phyloP scores from a whole-genome alignment of 352 stramenopile species.

The Blastocystis sp. region DNA sequence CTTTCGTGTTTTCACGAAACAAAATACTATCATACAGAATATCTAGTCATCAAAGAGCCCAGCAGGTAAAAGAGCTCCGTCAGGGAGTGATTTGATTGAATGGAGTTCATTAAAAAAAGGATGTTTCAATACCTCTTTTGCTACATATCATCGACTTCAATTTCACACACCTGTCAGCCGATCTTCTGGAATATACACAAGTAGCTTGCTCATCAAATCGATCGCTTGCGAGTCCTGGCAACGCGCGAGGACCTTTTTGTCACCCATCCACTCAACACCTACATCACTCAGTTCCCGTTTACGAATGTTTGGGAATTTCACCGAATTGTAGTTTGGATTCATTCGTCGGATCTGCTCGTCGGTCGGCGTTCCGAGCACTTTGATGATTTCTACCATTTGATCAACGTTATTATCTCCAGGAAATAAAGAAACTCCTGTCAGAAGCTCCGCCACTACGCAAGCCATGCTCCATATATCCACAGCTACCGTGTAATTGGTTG shows the following conservation, averaged over 20 bases:
- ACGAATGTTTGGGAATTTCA: conserved; percentile 96
- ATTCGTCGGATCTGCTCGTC: conserved; percentile 95
- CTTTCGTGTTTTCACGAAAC: neutral
- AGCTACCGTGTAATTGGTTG: conserved; percentile 96
- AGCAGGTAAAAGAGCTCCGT: conserved; percentile 72
- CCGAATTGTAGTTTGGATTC: conserved; percentile 99
- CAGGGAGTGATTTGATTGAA: conserved; percentile 73
- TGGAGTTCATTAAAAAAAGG: conserved; percentile 96
- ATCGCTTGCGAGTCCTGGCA: conserved; percentile 78
- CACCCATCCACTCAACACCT: conserved; percentile 90
- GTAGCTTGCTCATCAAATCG: conserved; percentile 89
- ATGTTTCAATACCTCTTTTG: conserved; percentile 81
- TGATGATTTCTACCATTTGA: conserved; percentile 99
- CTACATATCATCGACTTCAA: conserved; percentile 18
- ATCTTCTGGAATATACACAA: conserved; percentile 90
- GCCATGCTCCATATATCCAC: conserved; percentile 94
- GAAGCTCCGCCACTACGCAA: conserved; percentile 94
- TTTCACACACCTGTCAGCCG: conserved; percentile 68
- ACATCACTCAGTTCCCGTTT: conserved; percentile 72
- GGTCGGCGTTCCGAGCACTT: conserved; percentile 93
- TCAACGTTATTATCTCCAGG: conserved; percentile 95
- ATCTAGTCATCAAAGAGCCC: conserved; percentile 26
- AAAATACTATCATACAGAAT: conserved; percentile 1
- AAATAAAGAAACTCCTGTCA: conserved; percentile 94
- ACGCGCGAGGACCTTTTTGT: conserved; percentile 76